Evolutionary conservation across 306 rosid species (phyloP), one percentile per base, ranked within the genome.

Genomic region (Cyamopsis tetragonoloba): DNA sequence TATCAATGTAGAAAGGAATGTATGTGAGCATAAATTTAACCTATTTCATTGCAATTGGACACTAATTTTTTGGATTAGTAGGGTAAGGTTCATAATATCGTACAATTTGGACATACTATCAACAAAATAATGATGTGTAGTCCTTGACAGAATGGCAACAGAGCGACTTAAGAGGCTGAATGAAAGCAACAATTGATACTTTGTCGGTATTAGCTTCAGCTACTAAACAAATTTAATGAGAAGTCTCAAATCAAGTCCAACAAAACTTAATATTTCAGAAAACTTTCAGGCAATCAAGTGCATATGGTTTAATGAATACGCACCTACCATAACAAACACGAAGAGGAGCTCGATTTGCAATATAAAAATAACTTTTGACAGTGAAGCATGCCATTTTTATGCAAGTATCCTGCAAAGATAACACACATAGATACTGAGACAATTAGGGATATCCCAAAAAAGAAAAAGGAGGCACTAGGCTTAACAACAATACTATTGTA

Each of bases 391-490:
- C 64, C 81, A 59, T 62, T 70, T 72, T 74, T 68, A 55, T 70
- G 67, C 72, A 66, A 66, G 74, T 77, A 80, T 70, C 83, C 88
- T 83, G 85, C 79, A 83, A 66, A 77, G 57, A 73, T 35, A 66
- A 73, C 49, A 83, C 35, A 69, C 51, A 35, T 3, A 70, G 27
- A 30, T 61, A 73, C 70, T 61, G 70, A 48, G 46, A 60, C 47
- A 61, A 42, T 37, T 34, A 13, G 9, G 23, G 30, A 19, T 15
- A 8, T 31, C 41, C n/a, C n/a, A n/a, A 53, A 13, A 47, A 7
- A 49, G 20, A 65, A 31, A 46, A 43, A 54, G 17, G 70, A 22
- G 41, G 73, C 41, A 70, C 11, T 42, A 41, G 28, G 10, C 30
- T 22, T 43, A 61, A 53, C 8, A 14, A 37, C 9, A 53, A 8